Evolutionary conservation across 345 rosid species (phyloP), one percentile per base, ranked within the genome.

Genomic region (Atalantia buxifolia): DNA sequence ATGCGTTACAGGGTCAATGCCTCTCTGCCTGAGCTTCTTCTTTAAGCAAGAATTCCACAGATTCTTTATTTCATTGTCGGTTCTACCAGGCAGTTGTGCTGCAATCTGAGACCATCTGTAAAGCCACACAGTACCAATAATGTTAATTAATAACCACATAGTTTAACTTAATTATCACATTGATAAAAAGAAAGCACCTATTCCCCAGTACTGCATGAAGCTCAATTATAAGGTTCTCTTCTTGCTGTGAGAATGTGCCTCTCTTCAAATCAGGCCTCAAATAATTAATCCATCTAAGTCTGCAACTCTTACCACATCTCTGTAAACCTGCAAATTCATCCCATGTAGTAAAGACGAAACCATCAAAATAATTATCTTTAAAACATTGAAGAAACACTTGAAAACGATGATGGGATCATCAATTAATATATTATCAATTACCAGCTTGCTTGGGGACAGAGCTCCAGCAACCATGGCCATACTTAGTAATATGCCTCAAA

Each of bases 381-480:
- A 70, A 30, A 66, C 68, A 78, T n/a, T 35, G 78, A 63, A 65
- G 53, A 50, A 66, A 76, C 27, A 62, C 22, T 25, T 53, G 9
- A n/a, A 72, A 24, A 9, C 8, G 36, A 45, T 66, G 21, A 33
- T 4, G 27, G 45, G 13, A 42, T 62, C 2, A 28, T 4, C n/a
- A 22, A n/a, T 5, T 53, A 42, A 42, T 12, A 42, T 5, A 35
- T 35, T 42, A 10, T 10, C 50, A 42, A 45, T 53, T 76, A 90
- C 99, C 99, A 76, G 99, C 97, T 87, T 86, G 96, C 77, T 95
- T 95, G 42, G 99, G 99, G 80, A 95, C 99, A 87, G 99, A 93
- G 79, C 99, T 95, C 99, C 99, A 95, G 74, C 98, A 95, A 1
- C 99, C 98, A 84, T 93, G 98, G 63, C 99, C 99, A 62, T 84